Conservation (phyloP, 495 filamentous ascomycete species). For the Penicillium samsonianum region DNA sequence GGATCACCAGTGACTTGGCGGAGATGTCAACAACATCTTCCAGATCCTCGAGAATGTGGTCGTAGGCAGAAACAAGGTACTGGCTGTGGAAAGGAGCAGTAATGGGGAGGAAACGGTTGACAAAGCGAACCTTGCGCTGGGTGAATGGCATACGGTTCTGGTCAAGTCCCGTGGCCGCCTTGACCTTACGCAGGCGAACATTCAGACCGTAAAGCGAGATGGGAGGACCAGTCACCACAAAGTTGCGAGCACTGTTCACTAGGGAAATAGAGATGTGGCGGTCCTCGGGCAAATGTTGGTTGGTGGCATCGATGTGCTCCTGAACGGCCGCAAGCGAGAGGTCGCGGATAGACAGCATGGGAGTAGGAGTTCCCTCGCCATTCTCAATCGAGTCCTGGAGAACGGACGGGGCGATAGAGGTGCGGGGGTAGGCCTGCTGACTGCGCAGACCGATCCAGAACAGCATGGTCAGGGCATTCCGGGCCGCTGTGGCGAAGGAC, state of each 20-base stretch:
- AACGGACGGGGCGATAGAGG: conserved; percentile 85
- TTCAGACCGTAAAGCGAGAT: conserved; percentile 96
- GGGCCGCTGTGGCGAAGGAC: conserved; percentile 75
- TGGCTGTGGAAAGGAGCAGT: conserved; percentile 97
- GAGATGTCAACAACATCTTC: conserved; percentile 76
- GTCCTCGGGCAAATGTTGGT: conserved; percentile 88
- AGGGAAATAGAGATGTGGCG: conserved; percentile 94
- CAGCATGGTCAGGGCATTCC: conserved; percentile 82
- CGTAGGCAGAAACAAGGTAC: conserved; percentile 77
- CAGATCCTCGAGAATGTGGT: conserved; percentile 80
- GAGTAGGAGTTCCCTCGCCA: conserved; percentile 90
- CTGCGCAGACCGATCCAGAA: conserved; percentile 99
- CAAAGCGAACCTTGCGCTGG: conserved; percentile 92
- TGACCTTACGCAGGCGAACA: conserved; percentile 88
- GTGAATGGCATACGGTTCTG: conserved; percentile 94
- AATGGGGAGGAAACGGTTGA: conserved; percentile 96
- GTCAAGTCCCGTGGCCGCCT: conserved; percentile 93
- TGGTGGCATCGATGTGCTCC: conserved; percentile 92
- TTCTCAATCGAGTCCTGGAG: conserved; percentile 94
- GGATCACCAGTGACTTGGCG: conserved; percentile 67
- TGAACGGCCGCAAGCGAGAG: conserved; percentile 82
- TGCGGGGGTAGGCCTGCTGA: conserved; percentile 94
- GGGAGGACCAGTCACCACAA: conserved; percentile 95
- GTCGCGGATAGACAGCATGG: conserved; percentile 97
- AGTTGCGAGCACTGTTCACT: conserved; percentile 93